These are phyloP conservation scores for Thecaphora thlaspeos DNA, from an alignment of 1,284 basidiomycete species.

Conservation along the genomic window DNA sequence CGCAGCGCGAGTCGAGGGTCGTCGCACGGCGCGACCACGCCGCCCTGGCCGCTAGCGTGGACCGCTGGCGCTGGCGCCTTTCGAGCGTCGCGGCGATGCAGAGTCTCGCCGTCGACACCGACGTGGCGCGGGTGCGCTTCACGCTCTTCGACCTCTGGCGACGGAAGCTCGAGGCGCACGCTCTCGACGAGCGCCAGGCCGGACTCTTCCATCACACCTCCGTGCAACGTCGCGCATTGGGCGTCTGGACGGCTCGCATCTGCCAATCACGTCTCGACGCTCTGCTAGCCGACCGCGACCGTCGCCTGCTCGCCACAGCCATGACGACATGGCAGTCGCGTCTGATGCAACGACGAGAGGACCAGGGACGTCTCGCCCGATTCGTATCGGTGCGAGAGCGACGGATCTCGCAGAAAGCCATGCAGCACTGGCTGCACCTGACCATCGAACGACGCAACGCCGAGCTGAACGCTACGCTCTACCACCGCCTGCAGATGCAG, in stretches of 20 bases:
- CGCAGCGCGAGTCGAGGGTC: conserved; percentile 21
- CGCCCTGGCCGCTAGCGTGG: conserved; percentile 1
- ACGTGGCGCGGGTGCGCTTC: conserved; percentile 1
- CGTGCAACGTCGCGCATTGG: conserved; percentile 7
- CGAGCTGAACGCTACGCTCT: conserved; percentile 26
- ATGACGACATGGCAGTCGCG: conserved; percentile 28
- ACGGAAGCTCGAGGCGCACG: conserved; percentile 9
- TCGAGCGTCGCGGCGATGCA: neutral
- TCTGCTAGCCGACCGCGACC: conserved; percentile 7
- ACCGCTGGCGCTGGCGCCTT: conserved; percentile 6
- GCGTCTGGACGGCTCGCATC: conserved; percentile 12
- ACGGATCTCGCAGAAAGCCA: conserved; percentile 4
- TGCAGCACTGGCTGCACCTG: conserved; percentile 21
- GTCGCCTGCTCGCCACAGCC: conserved; percentile 11
- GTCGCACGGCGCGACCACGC: neutral
- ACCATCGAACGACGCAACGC: conserved; percentile 32
- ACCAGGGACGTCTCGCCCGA: conserved; percentile 1
- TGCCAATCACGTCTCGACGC: conserved; percentile 9
- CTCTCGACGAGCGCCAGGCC: conserved; percentile 7
- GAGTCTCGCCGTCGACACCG: neutral
- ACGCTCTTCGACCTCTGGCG: conserved; percentile 12
- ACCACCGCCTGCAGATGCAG: conserved; percentile 14
- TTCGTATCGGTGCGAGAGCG: conserved; percentile 6
- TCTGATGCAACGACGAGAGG: conserved; percentile 11
- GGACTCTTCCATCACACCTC: conserved; percentile 8